phyloP scores from a whole-genome alignment of 2,329 filamentous ascomycete genomes.

The Microsporum ferrugineum region DNA sequence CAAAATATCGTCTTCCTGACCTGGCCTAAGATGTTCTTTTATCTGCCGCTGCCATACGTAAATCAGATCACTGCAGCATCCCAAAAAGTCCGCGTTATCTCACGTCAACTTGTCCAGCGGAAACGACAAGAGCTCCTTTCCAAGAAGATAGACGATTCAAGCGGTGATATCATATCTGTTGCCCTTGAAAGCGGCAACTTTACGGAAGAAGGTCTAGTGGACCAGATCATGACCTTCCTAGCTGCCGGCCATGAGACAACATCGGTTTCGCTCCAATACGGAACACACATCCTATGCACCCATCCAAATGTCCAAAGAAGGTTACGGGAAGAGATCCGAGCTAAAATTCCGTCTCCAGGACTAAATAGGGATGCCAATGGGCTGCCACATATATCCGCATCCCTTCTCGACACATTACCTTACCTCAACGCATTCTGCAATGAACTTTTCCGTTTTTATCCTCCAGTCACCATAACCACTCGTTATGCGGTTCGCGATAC shows the following conservation, averaged over 20 bases:
- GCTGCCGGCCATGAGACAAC: constrained; percentile 75
- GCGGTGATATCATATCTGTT: constrained; percentile 63
- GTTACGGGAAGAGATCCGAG: constrained; percentile 57
- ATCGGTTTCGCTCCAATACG: constrained; percentile 64
- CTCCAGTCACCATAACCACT: constrained; percentile 59
- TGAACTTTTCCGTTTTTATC: constrained; percentile 62
- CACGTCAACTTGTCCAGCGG: constrained; percentile 54
- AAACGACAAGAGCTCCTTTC: constrained; percentile 50
- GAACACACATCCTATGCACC: constrained; percentile 55
- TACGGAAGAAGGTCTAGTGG: constrained; percentile 65
- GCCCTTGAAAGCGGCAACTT: constrained; percentile 67
- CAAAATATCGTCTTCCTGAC: constrained; percentile 49
- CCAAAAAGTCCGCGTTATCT: constrained; percentile 51
- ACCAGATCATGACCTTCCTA: constrained; percentile 85
- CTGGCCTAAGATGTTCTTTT: constrained; percentile 48
- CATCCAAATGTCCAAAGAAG: constrained; percentile 54
- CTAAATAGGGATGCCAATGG: neutral
- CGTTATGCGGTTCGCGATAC: constrained; percentile 57
- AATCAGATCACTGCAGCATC: constrained; percentile 48
- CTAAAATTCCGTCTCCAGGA: constrained; percentile 42
- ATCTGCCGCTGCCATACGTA: constrained; percentile 61
- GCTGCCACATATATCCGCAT: constrained; percentile 27
- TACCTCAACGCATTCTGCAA: constrained; percentile 71
- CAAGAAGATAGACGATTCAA: constrained; percentile 25
- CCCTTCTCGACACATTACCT: constrained; percentile 54